A percentile compares a stretch with the other conserved stretches of the same genome.
These are phyloP conservation scores for Pleoardoris graminearum DNA, from an alignment of 2,329 filamentous ascomycete genomes.

Conservation along the genomic window DNA sequence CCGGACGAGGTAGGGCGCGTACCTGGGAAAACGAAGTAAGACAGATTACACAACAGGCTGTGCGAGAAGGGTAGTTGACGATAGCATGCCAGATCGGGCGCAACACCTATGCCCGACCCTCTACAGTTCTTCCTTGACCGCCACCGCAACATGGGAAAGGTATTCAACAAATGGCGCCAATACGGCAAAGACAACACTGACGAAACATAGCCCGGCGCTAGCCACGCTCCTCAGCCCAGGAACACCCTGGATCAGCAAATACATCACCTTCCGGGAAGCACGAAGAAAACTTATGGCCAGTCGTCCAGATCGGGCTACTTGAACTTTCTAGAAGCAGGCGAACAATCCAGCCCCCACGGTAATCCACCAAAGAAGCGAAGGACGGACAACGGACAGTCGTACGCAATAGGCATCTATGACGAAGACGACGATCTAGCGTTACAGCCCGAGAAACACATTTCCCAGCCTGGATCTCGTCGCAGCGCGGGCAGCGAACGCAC, in stretches of 20 bases:
- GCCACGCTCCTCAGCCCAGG: constrained; percentile 15
- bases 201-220: constrained; percentile 16
- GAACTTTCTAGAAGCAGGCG: neutral
- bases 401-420: neutral
- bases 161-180: neutral
- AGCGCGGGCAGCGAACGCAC: constrained; percentile 19
- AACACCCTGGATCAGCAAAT: constrained; percentile 17
- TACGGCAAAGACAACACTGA: neutral
- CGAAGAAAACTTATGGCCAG: constrained; percentile 19
- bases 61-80: constrained; percentile 12
- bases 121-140: constrained; percentile 11
- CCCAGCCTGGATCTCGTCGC: constrained; percentile 13
- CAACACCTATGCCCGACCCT: constrained; percentile 15
- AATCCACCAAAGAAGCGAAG: neutral
- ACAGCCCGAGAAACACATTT: constrained; percentile 4
- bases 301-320: neutral
- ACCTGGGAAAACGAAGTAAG: constrained; percentile 23
- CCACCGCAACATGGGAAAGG: constrained; percentile 11
- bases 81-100: constrained; percentile 22
- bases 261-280: neutral
- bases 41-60: neutral
- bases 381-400: neutral
- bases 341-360: neutral
- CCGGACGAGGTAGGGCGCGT: constrained; percentile 20
- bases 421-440: neutral